Evolutionary conservation across 1,139 yeast genomes (phyloP), one percentile per base, ranked within the genome.

Genomic region (Taphrina betulina): DNA sequence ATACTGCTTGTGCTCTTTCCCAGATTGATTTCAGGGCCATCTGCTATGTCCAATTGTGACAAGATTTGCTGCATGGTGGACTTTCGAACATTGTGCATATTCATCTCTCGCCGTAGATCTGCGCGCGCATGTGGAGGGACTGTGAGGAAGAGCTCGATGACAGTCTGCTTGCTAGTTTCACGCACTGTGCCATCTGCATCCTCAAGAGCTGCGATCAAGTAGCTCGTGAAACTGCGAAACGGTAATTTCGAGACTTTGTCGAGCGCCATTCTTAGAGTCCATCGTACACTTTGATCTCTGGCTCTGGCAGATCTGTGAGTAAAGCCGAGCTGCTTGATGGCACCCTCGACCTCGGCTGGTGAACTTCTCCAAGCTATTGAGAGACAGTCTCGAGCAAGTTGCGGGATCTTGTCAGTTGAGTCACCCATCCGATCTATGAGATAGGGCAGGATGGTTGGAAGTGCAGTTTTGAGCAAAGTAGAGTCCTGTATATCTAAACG

Each of bases 401-500:
- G 71, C 56, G 74, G 71, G 1, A 77, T 70, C 10, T 74, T 68
- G 1, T 72, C 61, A 57, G 75, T 78, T 1, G 72, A 59, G 60
- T 80, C 85, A 1, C 77, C 77, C 41, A 84, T 68, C 44, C 78
- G 73, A 54, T 75, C 75, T 12, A 85, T 69, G 22, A 85, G 68
- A 8, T 80, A 72, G 0, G 92, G 90, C 12, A 83, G 69, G 2
- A 81, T 78, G 23, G 74, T 69, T 46, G 71, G 74, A 28, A 80
- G 74, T 38, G 78, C 78, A 1, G 71, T 71, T 56, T 73, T 73
- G 43, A 89, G 72, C 1, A 77, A 72, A 1, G 76, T 74, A 0
- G 81, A 75, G 62, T 85, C 83, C 70, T 87, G 96, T 68, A 83
- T 80, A 53, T 85, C 80, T 1, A 86, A 81, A 17, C 96, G 74